Percentiles rank a stretch among this genome's conserved stretches.
Conservation (phyloP, 1,284 basidiomycete species). For the Blastosporella zonata region DNA sequence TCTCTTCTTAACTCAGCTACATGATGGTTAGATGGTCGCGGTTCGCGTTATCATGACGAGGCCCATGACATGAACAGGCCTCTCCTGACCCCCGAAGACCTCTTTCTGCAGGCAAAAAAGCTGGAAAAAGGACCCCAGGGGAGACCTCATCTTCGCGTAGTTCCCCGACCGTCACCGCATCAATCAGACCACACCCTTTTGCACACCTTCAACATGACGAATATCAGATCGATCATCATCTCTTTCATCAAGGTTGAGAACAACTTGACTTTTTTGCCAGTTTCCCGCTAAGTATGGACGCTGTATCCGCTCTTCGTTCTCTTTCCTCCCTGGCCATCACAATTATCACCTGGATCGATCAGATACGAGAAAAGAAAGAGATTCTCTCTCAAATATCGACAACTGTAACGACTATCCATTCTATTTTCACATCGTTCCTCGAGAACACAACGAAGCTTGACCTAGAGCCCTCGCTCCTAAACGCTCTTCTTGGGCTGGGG, state of each 20-base stretch:
- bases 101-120: constrained; percentile 18
- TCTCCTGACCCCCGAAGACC: constrained; percentile 9
- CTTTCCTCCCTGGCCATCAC: constrained; percentile 18
- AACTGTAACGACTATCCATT: constrained; percentile 16
- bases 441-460: constrained; percentile 12
- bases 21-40: constrained; percentile 24
- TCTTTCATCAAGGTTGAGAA: too few relatives aligned
- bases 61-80: constrained; percentile 19
- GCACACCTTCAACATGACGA: too few relatives aligned
- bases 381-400: constrained; percentile 11
- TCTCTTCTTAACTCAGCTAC: constrained; percentile 19
- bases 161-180: constrained; percentile 22
- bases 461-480: constrained; percentile 12
- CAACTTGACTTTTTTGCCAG: too few relatives aligned
- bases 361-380: constrained; percentile 17
- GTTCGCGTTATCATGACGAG: constrained; percentile 21
- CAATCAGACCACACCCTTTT: too few relatives aligned
- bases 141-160: constrained; percentile 22
- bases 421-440: constrained; percentile 16
- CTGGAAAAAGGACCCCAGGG: constrained; percentile 23
- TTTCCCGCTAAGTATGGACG: too few relatives aligned
- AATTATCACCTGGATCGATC: constrained; percentile 19
- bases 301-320: constrained; percentile 14
- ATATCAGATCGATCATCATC: too few relatives aligned
- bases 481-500: constrained; percentile 19